Evolutionary conservation across 805 yeast species (phyloP), one percentile per base, ranked within the genome.

Genomic region (Nadsonia fulvescens): DNA sequence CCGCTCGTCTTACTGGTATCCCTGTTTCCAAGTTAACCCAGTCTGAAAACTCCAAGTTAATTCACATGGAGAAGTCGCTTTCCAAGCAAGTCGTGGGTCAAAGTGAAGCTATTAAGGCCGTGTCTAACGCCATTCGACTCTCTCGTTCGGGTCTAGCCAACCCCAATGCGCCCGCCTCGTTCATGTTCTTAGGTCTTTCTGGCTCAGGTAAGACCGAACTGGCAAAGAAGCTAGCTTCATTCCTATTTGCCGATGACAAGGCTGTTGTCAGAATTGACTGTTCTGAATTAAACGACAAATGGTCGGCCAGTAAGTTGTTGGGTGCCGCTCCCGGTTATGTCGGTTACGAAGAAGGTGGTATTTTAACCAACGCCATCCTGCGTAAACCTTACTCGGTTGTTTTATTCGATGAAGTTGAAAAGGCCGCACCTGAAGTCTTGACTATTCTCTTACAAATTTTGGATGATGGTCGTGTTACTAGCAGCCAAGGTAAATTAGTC

Each of bases 191-290:
- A 34, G 98, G 98, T 33, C 65, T 86, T 33, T 78, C 93, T 3
- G 98, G 98, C 42, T 81, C 94, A 5, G 98, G 98, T 66, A 89
- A 89, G 63, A 89, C 98, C 6, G 96, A 89, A 52, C 62, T 89
- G 40, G 96, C 98, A 13, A 89, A 89, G 66, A 89, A 83, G 44
- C 65, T 89, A 14, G 96, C 98, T 7, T 93, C 91, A 0, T 89
- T 89, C 59, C 62, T 89, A 44, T 89, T 89, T 56, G 78, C 92
- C 27, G 96, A 89, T 47, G 95, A 86, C 49, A 76, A 72, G 54
- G 93, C 94, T 25, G 86, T 89, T 79, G 77, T 89, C 46, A 73
- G 98, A 56, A 82, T 89, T 37, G 98, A 89, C 53, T 89, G 98
- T 55, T 83, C 96, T 4, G 98, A 89, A 51, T 62, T 89, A 42